Evolutionary conservation across 169 alveolate genomes (phyloP).

Genomic region (Plasmodium yoelii): DNA sequence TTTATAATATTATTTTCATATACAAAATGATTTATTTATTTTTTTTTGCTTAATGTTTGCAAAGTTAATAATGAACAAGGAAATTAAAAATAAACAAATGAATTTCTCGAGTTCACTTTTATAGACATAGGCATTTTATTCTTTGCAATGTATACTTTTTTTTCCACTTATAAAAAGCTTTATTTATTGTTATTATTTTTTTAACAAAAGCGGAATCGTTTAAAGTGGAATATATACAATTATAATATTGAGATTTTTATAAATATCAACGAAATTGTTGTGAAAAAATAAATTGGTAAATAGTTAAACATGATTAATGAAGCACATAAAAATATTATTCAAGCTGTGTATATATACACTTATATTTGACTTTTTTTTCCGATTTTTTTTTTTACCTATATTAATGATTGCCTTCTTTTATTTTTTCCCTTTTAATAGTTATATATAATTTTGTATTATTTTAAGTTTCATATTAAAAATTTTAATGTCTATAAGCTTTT

Average conservation of each 20-base stretch:
- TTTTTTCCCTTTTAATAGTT: too few relatives aligned
- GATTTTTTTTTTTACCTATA: too few relatives aligned
- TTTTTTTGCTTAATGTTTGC: background rate
- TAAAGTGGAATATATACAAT: conserved; percentile 39
- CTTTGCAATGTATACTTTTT: conserved; percentile 5
- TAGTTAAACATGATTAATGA: too few relatives aligned
- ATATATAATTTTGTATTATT: too few relatives aligned
- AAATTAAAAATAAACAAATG: background rate
- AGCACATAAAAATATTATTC: too few relatives aligned
- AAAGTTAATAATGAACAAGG: background rate
- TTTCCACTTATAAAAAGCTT: conserved; percentile 70
- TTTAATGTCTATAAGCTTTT: too few relatives aligned
- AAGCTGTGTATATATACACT: too few relatives aligned
- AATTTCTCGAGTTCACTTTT: background rate
- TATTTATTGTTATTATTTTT: conserved; percentile 28
- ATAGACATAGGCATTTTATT: background rate
- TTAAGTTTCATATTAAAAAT: too few relatives aligned
- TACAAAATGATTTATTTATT: too few relatives aligned
- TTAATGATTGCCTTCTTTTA: too few relatives aligned
- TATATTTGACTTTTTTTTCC: too few relatives aligned
- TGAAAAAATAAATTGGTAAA: background rate
- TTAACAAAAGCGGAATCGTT: conserved; percentile 61
- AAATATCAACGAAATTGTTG: background rate
- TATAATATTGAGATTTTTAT: background rate
- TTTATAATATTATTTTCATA: too few relatives aligned